Evolutionary conservation across 148 eudicot species (phyloP).

Genomic region (Persicaria maculosa): DNA sequence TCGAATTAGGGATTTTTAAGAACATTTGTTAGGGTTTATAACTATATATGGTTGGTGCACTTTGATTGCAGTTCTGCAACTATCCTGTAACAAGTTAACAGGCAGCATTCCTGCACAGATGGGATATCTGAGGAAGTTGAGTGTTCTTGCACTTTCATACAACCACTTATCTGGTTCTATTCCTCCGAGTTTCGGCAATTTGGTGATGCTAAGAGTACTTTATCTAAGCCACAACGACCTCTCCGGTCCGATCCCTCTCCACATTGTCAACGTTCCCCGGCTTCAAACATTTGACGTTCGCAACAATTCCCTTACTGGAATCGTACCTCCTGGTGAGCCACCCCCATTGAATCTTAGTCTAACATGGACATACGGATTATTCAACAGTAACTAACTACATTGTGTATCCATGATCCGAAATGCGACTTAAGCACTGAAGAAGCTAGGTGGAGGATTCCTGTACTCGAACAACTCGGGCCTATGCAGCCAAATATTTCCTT

Average conservation of each 20-base stretch:
- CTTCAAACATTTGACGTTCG: constrained; percentile 51
- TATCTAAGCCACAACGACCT: constrained; percentile 70
- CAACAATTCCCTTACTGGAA: constrained; percentile 74
- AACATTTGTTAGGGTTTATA: neutral
- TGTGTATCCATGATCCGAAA: neutral
- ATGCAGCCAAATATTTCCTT: constrained; percentile 53
- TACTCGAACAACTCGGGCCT: constrained; percentile 53
- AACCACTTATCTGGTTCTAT: constrained; percentile 58
- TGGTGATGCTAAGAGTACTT: constrained; percentile 50
- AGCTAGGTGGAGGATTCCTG: constrained; percentile 41
- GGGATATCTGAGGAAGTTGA: constrained; percentile 55
- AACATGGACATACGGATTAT: no score
- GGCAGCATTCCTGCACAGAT: constrained; percentile 67
- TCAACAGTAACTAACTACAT: neutral
- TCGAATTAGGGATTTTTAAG: neutral
- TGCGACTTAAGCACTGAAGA: constrained; percentile 49
- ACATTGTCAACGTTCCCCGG: constrained; percentile 34
- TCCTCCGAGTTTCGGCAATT: constrained; percentile 53
- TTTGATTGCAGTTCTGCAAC: constrained; percentile 52
- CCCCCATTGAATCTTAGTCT: neutral
- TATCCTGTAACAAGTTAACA: constrained; percentile 61
- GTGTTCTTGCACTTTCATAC: constrained; percentile 44
- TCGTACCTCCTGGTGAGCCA: constrained; percentile 51
- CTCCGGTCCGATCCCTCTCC: constrained; percentile 60
- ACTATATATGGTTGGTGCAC: neutral